A percentile compares a stretch with the other conserved stretches of the same genome.
phyloP scores from a whole-genome alignment of 306 rosid genomes.

The Trifolium repens region DNA sequence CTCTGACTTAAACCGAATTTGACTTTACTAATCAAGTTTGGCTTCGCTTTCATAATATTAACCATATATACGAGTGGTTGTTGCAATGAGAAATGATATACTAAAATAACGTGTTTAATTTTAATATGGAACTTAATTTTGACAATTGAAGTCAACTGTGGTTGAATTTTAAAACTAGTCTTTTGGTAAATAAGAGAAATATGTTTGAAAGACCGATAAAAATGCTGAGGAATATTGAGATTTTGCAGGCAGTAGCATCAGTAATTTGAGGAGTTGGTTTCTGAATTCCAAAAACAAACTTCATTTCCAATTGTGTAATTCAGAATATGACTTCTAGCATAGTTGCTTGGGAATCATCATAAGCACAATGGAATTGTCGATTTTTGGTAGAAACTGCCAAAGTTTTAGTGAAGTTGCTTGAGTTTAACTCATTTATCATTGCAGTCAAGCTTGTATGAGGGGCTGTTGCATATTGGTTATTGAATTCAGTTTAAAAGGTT shows the following conservation, averaged over 20 bases:
- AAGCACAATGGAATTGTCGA: constrained; percentile 4
- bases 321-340: constrained; percentile 6
- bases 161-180: constrained; percentile 7
- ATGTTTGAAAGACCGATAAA: neutral
- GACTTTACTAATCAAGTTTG: neutral
- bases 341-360: constrained; percentile 15
- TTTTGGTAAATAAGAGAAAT: constrained; percentile 25
- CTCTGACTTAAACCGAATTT: neutral
- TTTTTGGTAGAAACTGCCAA: neutral
- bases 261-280: constrained; percentile 8
- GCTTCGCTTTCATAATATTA: constrained; percentile 5
- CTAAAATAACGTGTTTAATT: constrained; percentile 5
- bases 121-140: constrained; percentile 16
- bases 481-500: constrained; percentile 19
- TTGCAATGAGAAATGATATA: constrained; percentile 13
- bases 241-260: constrained; percentile 1
- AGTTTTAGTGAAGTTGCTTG: neutral
- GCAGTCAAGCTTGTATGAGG: constrained; percentile 2
- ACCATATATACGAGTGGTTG: constrained; percentile 23
- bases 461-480: neutral
- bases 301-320: neutral
- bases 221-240: neutral
- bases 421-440: constrained; percentile 17
- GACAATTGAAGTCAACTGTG: constrained; percentile 15
- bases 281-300: neutral